Conservation (phyloP, 306 rosid genomes). For the Trichosanthes truncata region DNA sequence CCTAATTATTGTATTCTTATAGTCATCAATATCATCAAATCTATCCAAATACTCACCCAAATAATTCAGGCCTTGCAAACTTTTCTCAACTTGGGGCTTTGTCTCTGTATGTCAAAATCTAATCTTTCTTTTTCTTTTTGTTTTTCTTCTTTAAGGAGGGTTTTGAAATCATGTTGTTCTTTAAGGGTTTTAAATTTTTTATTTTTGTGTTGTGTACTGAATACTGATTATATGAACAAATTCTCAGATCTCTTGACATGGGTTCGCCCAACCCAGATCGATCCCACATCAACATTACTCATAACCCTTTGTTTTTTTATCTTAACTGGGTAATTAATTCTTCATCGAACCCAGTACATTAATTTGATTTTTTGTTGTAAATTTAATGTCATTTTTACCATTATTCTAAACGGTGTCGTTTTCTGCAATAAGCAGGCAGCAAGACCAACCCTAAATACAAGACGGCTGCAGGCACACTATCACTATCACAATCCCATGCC, state of each 20-base stretch:
- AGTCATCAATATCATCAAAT: too few species aligned
- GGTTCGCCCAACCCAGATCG: neutral
- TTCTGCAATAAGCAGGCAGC: neutral
- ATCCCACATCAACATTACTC: neutral
- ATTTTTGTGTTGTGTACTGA: too few species aligned
- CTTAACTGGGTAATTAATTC: neutral
- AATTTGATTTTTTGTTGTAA: neutral
- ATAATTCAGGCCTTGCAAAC: neutral
- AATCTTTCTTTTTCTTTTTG: neutral
- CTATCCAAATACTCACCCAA: neutral
- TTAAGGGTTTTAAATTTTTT: too few species aligned
- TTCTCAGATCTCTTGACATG: neutral
- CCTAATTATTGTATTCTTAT: too few species aligned
- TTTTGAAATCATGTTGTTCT: too few species aligned
- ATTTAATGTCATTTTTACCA: neutral
- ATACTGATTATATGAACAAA: neutral
- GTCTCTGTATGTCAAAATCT: neutral
- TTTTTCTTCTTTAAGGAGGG: too few species aligned
- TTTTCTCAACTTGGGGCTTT: neutral
- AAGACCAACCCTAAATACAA: neutral
- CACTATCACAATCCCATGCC: neutral
- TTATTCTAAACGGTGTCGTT: neutral
- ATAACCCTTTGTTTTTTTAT: neutral
- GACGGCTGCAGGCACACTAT: neutral
- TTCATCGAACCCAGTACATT: neutral